These are phyloP conservation scores for Lactifluus hygrophoroides DNA, from an alignment of 768 basidiomycete genomes.

Conservation along the genomic window DNA sequence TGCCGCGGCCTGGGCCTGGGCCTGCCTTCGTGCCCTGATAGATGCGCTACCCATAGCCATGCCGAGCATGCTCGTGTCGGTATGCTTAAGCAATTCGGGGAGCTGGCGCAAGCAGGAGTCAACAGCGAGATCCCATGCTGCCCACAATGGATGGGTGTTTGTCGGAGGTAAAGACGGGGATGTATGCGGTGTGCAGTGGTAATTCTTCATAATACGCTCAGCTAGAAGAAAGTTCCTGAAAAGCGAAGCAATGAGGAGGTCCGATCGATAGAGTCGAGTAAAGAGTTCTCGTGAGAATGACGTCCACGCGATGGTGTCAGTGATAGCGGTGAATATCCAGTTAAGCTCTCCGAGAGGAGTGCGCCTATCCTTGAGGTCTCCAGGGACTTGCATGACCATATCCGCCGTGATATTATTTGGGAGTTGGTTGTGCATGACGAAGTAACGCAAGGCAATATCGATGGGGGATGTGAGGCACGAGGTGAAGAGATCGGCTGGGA, in stretches of 20 bases:
- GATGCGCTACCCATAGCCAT: constrained; percentile 21
- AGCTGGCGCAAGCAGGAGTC: constrained; percentile 90
- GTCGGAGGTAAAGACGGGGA: constrained; percentile 87
- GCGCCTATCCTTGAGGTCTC: constrained; percentile 91
- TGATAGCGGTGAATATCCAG: constrained; percentile 99
- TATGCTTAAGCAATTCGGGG: constrained; percentile 59
- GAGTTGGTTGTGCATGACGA: constrained; percentile 83
- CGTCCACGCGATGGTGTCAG: constrained; percentile 99
- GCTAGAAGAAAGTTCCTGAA: constrained; percentile 97
- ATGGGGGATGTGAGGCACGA: constrained; percentile 97
- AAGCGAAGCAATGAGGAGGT: constrained; percentile 89
- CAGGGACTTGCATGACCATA: constrained; percentile 91
- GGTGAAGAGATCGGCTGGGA: constrained; percentile 96
- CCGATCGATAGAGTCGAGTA: constrained; percentile 88
- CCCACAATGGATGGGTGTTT: constrained; percentile 96
- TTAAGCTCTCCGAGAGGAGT: constrained; percentile 98
- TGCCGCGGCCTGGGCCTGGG: constrained; percentile 14
- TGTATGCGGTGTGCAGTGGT: constrained; percentile 94
- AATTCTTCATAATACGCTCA: constrained; percentile 95
- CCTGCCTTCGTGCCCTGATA: constrained; percentile 24
- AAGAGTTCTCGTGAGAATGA: constrained; percentile 91
- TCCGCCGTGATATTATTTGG: constrained; percentile 75
- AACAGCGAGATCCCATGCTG: constrained; percentile 95
- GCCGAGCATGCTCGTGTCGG: constrained; percentile 20
- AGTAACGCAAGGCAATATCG: constrained; percentile 92